Evolutionary conservation across 2,329 filamentous ascomycete species (phyloP).

Genomic region (Biscogniauxia mediterranea): DNA sequence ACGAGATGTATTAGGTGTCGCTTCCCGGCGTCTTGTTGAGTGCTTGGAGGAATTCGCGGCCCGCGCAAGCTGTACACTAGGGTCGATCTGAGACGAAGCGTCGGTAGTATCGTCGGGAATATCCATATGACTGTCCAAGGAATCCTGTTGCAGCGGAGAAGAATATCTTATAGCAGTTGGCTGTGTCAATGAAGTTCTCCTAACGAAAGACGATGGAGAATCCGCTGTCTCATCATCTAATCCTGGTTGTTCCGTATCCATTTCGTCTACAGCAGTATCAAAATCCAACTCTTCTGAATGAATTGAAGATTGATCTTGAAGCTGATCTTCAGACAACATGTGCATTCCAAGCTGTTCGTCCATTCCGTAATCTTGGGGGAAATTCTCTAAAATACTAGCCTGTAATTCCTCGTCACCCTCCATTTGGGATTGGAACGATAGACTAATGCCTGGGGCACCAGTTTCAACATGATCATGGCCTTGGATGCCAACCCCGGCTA

Average conservation of each 20-base stretch:
- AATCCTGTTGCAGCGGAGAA: slow-evolving; percentile 7
- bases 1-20: slow-evolving; percentile 6
- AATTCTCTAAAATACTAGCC: slow-evolving; percentile 28
- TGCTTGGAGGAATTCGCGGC: slow-evolving; percentile 21
- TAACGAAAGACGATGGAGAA: slow-evolving; percentile 10
- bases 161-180: slow-evolving; percentile 6
- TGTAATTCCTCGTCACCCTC: slow-evolving; percentile 30
- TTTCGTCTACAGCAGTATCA: slow-evolving; percentile 7
- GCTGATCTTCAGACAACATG: slow-evolving; percentile 2
- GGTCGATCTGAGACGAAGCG: slow-evolving; percentile 14
- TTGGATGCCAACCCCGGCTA: slow-evolving; percentile 1
- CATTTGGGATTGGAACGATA: slow-evolving; percentile 26
- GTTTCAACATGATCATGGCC: slow-evolving; percentile 1
- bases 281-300: slow-evolving; percentile 5
- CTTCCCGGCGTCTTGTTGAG: slow-evolving; percentile 11
- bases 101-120: slow-evolving; percentile 14
- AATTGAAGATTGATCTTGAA: slow-evolving; percentile 1
- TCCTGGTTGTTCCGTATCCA: slow-evolving; percentile 4
- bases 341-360: not conserved
- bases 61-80: slow-evolving; percentile 28
- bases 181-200: slow-evolving; percentile 7
- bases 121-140: slow-evolving; percentile 1
- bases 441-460: slow-evolving; percentile 8
- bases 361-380: slow-evolving; percentile 11
- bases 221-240: slow-evolving; percentile 1